Conservation (phyloP, 225 moss, liverwort and hornwort species). For the Polytrichum formosum region DNA sequence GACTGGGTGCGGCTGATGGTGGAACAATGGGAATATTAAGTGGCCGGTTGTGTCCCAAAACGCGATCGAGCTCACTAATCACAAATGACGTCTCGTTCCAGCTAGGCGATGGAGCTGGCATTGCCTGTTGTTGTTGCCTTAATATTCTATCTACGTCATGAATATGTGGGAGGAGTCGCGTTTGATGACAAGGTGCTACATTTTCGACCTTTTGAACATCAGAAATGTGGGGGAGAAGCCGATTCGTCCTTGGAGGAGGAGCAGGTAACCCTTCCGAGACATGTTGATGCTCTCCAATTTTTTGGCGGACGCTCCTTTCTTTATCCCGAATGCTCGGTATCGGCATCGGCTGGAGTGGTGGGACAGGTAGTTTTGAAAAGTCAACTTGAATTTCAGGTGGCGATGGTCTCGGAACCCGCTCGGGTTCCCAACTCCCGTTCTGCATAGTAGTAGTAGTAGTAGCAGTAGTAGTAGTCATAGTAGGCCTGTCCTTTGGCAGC, state of each 20-base stretch:
- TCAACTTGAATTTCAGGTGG: slow-evolving; percentile 37
- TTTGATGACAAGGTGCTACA: slow-evolving; percentile 16
- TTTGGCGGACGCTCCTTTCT: slow-evolving; percentile 27
- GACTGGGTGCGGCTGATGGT: slow-evolving; percentile 23
- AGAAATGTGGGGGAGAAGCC: slow-evolving; percentile 45
- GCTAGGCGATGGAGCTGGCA: slow-evolving; percentile 34
- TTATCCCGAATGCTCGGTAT: slow-evolving; percentile 18
- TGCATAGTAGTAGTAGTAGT: neutral
- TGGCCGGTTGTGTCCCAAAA: slow-evolving; percentile 33
- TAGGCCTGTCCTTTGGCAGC: slow-evolving; percentile 17
- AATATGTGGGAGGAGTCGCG: slow-evolving; percentile 39
- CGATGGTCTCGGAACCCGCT: slow-evolving; percentile 18
- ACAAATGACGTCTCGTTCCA: slow-evolving; percentile 56
- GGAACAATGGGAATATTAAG: slow-evolving; percentile 27
- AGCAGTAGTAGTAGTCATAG: neutral
- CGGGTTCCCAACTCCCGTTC: slow-evolving; percentile 25
- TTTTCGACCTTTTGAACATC: slow-evolving; percentile 39
- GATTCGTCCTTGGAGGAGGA: slow-evolving; percentile 12
- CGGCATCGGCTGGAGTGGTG: slow-evolving; percentile 32
- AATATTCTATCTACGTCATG: slow-evolving; percentile 48
- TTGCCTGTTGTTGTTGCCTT: slow-evolving; percentile 39
- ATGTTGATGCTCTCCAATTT: slow-evolving; percentile 12
- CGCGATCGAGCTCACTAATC: slow-evolving; percentile 49
- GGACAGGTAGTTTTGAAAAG: slow-evolving; percentile 38
- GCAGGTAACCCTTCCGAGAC: slow-evolving; percentile 22